Conservation (phyloP, 768 basidiomycete genomes). For the Pleurotus salmoneostramineus region DNA sequence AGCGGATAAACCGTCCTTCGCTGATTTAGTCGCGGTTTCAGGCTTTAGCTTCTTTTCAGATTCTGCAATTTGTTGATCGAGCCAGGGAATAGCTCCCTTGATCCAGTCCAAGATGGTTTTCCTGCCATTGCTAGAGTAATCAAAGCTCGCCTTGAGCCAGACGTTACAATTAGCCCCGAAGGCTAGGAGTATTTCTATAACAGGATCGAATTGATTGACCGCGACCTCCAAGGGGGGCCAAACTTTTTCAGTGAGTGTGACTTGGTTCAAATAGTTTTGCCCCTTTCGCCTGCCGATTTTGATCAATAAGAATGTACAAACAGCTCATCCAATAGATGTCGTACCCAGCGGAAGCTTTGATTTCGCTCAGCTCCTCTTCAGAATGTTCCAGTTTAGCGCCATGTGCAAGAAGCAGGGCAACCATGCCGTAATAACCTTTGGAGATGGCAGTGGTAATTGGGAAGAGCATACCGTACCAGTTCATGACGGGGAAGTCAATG, state of each 20-base stretch:
- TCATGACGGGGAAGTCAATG: constrained; percentile 32
- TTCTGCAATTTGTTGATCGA: constrained; percentile 19
- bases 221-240: constrained; percentile 35
- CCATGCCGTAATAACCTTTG: constrained; percentile 26
- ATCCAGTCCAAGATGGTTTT: constrained; percentile 33
- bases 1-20: constrained; percentile 12
- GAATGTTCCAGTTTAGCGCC: constrained; percentile 31
- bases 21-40: neutral
- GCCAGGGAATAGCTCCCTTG: constrained; percentile 20
- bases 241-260: constrained; percentile 21
- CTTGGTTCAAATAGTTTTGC: neutral
- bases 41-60: constrained; percentile 10
- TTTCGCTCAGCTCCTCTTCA: constrained; percentile 31
- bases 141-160: constrained; percentile 21
- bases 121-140: constrained; percentile 11
- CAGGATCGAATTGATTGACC: constrained; percentile 28
- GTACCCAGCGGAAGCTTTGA: constrained; percentile 10
- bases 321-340: neutral
- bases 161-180: constrained; percentile 32
- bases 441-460: constrained; percentile 35
- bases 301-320: neutral
- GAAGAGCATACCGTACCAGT: constrained; percentile 22
- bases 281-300: neutral
- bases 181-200: constrained; percentile 32
- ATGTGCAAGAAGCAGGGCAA: constrained; percentile 35